A percentile compares a stretch with the other conserved stretches of the same genome.
phyloP scores from a whole-genome alignment of 176 grass and related monocot species.

The Triticum timopheevii region DNA sequence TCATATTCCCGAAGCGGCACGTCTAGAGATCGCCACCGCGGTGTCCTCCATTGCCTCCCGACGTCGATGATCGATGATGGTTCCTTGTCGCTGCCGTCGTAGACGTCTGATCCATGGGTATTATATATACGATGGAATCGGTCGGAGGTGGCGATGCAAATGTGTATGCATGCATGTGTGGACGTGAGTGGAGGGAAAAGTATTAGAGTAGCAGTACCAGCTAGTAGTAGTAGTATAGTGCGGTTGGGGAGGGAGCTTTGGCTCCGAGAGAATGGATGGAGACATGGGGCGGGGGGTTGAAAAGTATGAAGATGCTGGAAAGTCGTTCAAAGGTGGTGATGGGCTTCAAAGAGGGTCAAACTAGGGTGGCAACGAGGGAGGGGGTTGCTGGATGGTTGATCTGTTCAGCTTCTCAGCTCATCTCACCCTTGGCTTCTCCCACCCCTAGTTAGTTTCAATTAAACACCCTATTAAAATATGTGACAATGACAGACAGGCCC shows the following conservation, averaged over 20 bases:
- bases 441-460: no score
- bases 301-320: conserved; percentile 9
- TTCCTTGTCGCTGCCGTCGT: conserved; percentile 1
- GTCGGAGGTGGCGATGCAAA: neutral
- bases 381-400: neutral
- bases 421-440: neutral
- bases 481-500: no score
- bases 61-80: neutral
- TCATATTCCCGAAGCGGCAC: neutral
- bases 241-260: conserved; percentile 15
- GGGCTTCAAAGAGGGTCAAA: conserved; percentile 36
- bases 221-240: neutral
- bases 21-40: neutral
- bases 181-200: conserved; percentile 50
- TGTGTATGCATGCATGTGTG: conserved; percentile 32
- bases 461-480: no score
- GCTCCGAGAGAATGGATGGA: conserved; percentile 20
- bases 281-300: conserved; percentile 10
- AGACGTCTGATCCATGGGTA: neutral
- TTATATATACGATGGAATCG: neutral
- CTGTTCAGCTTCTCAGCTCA: neutral
- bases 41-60: neutral
- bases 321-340: conserved; percentile 23
- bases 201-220: neutral
- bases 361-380: conserved; percentile 10